phyloP scores from a whole-genome alignment of 192 early-diverging fungal genomes.

The Rhizophagus clarus region DNA sequence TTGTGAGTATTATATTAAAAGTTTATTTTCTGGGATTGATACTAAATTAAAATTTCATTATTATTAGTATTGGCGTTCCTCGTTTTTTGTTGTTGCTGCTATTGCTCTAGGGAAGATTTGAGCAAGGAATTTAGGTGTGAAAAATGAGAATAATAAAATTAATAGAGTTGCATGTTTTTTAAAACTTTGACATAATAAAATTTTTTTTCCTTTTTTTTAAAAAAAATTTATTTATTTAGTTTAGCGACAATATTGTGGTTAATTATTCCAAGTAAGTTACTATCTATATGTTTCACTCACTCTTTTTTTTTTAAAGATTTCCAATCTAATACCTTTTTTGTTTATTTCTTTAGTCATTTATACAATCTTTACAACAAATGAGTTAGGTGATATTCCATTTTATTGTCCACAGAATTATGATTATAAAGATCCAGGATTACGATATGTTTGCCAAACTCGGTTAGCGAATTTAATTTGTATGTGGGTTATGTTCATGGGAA shows the following conservation, averaged over 20 bases:
- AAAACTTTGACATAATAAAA: no score
- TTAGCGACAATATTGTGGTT: background rate
- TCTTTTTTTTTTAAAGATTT: background rate
- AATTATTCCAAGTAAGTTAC: background rate
- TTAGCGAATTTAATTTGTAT: conserved; percentile 12
- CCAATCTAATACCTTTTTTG: background rate
- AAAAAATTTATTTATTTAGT: background rate
- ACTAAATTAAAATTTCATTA: background rate
- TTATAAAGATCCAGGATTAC: background rate
- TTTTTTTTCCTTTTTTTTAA: background rate
- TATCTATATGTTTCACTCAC: background rate
- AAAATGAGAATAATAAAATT: no score
- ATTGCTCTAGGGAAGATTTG: background rate
- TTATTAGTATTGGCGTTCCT: background rate
- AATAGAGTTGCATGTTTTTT: no score
- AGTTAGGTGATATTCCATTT: conserved; percentile 7
- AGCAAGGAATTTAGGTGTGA: background rate
- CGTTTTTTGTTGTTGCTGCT: background rate
- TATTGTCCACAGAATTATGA: conserved; percentile 7
- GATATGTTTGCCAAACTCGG: background rate
- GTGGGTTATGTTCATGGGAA: background rate
- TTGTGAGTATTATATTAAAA: background rate
- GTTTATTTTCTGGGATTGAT: no score
- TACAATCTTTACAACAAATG: background rate
- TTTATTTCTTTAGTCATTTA: background rate